Conservation (phyloP, 106 monocot genomes). For the Cymbidium sinense region DNA sequence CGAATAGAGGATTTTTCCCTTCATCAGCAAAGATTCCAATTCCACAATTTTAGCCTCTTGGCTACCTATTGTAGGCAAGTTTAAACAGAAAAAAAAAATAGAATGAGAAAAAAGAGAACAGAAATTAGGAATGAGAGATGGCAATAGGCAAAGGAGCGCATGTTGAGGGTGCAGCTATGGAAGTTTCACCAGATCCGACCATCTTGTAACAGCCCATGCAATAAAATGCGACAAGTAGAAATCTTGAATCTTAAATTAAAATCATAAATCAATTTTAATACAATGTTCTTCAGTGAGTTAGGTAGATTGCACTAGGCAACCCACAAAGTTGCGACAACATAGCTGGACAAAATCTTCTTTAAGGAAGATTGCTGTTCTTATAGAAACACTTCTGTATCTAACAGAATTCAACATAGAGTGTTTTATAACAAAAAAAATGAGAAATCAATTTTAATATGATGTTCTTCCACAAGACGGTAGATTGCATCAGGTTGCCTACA, state of each 20-base stretch:
- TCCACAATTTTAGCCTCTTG: not conserved
- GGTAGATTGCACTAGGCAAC: not conserved
- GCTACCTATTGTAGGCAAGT: not conserved
- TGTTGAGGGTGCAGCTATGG: not conserved
- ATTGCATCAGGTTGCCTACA: not conserved
- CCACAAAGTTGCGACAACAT: not conserved
- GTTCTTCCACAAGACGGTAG: not conserved
- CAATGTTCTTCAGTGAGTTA: not conserved
- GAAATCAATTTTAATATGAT: not conserved
- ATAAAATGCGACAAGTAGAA: not conserved
- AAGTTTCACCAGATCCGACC: not conserved
- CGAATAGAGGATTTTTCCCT: not conserved
- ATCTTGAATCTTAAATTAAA: not conserved
- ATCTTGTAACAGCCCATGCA: not conserved
- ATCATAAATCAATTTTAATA: not conserved
- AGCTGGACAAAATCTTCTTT: conserved; percentile 55
- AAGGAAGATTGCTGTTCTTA: conserved; percentile 42
- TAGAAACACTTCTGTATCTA: no score
- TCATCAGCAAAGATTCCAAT: not conserved
- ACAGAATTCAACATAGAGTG: not conserved
- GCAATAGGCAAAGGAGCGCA: not conserved
- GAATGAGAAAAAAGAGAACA: not conserved
- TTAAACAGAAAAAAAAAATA: not conserved
- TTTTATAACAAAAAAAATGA: conserved; percentile 3
- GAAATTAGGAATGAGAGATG: not conserved